A percentile compares a stretch with the other conserved stretches of the same genome.
Conservation (phyloP, 345 rosid genomes). For the Excoecaria agallocha region DNA sequence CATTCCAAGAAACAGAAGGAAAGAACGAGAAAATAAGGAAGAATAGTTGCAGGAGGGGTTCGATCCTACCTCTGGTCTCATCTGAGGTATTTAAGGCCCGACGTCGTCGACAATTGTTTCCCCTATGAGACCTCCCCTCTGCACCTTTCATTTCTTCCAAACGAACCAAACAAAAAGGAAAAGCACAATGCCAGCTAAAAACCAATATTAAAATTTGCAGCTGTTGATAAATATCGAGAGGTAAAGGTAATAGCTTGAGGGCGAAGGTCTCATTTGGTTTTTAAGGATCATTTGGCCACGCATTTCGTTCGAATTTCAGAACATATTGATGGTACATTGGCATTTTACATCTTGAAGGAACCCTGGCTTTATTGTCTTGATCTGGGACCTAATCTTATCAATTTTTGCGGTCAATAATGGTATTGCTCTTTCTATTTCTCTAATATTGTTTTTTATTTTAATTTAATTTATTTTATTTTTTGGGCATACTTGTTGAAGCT, state of each 20-base stretch:
- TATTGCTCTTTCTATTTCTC: slow-evolving; percentile 1
- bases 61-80: neutral
- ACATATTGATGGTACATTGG: slow-evolving; percentile 5
- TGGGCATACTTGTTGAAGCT: neutral
- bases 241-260: neutral
- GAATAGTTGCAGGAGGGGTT: slow-evolving; percentile 10
- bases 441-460: neutral
- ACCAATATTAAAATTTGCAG: neutral
- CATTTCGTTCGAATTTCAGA: neutral
- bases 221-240: slow-evolving; percentile 6
- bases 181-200: neutral
- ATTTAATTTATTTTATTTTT: too few species aligned
- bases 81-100: slow-evolving; percentile 13
- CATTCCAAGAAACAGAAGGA: neutral
- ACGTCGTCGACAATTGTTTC: slow-evolving; percentile 16
- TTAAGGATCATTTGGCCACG: neutral
- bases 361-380: slow-evolving; percentile 32
- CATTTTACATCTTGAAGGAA: slow-evolving; percentile 16
- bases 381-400: slow-evolving; percentile 29
- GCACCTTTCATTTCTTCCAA: neutral
- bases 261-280: slow-evolving; percentile 4
- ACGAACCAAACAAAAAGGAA: too few species aligned
- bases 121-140: slow-evolving; percentile 5
- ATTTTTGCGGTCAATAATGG: slow-evolving; percentile 32
- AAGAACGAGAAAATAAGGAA: slow-evolving; percentile 10